phyloP scores from a whole-genome alignment of 177 flowering plant genomes.

The Vitis hybrid region DNA sequence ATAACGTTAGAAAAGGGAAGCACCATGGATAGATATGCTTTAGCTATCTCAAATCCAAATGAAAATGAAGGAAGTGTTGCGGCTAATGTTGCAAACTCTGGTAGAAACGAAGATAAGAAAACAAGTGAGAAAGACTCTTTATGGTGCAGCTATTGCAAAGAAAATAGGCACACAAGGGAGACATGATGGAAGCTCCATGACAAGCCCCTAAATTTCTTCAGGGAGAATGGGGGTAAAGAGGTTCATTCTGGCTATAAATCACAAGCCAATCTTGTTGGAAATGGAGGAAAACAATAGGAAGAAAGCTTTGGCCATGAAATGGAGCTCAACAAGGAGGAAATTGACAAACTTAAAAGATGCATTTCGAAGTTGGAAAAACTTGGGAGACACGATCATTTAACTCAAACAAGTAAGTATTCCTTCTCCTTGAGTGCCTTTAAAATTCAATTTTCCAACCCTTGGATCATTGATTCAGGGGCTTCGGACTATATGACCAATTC shows the following conservation, averaged over 20 bases:
- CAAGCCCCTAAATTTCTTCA: background rate
- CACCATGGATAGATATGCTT: too few relatives aligned
- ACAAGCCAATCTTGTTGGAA: background rate
- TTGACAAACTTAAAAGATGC: background rate
- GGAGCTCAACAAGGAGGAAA: too few relatives aligned
- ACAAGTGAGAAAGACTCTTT: too few relatives aligned
- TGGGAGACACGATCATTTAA: background rate
- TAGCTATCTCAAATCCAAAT: too few relatives aligned
- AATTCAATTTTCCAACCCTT: background rate
- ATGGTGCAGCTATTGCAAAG: background rate
- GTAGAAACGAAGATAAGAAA: too few relatives aligned
- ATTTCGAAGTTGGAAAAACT: background rate
- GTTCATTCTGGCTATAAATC: background rate
- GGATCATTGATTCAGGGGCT: too few relatives aligned
- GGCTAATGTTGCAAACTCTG: too few relatives aligned
- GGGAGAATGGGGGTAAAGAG: background rate
- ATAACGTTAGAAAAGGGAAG: too few relatives aligned
- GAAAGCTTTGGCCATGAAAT: background rate
- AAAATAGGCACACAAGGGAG: background rate
- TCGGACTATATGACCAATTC: too few relatives aligned
- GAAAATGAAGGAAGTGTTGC: too few relatives aligned
- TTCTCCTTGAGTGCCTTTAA: background rate
- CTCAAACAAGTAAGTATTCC: background rate
- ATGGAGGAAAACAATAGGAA: too few relatives aligned
- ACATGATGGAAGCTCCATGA: background rate